These are phyloP conservation scores for Oryza brachyantha DNA, from an alignment of 176 grass and related monocot genomes.

Conservation along the genomic window DNA sequence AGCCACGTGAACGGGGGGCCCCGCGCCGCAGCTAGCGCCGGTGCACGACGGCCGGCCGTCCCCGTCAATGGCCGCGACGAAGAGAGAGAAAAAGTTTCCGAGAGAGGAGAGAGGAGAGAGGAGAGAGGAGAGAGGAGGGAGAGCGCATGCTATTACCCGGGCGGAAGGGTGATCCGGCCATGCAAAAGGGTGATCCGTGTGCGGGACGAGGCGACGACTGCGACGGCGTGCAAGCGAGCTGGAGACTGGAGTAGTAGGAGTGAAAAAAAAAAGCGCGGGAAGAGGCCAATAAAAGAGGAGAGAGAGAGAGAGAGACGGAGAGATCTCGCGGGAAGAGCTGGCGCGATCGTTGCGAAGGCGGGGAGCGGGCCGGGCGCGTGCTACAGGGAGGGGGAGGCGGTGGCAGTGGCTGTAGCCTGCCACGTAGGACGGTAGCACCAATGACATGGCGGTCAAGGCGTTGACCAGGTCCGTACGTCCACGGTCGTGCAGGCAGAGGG, in stretches of 20 bases:
- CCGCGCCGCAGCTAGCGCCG: neutral
- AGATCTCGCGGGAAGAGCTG: neutral
- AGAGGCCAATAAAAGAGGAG: slow-evolving; percentile 68
- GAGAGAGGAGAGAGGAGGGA: neutral
- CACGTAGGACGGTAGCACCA: slow-evolving; percentile 40
- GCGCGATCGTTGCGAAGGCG: too few species aligned
- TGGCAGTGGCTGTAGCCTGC: slow-evolving; percentile 24
- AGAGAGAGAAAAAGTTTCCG: neutral
- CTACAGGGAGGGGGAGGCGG: neutral
- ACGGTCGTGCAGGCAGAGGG: neutral
- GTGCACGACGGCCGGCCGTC: neutral
- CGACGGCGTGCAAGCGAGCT: slow-evolving; percentile 11
- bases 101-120: neutral
- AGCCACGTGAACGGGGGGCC: neutral
- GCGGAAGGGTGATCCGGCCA: slow-evolving; percentile 42
- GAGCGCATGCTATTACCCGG: slow-evolving; percentile 57
- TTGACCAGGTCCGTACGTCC: slow-evolving; percentile 65
- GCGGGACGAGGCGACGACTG: slow-evolving; percentile 39
- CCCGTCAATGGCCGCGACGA: slow-evolving; percentile 6
- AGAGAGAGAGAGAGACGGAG: slow-evolving; percentile 32
- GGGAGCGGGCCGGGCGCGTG: neutral
- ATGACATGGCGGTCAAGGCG: slow-evolving; percentile 49
- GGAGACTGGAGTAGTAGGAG: too few species aligned
- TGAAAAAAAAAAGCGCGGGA: neutral
- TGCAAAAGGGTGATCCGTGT: slow-evolving; percentile 53